Conservation (phyloP, 345 rosid genomes). For the Moricandia moricandioides region DNA sequence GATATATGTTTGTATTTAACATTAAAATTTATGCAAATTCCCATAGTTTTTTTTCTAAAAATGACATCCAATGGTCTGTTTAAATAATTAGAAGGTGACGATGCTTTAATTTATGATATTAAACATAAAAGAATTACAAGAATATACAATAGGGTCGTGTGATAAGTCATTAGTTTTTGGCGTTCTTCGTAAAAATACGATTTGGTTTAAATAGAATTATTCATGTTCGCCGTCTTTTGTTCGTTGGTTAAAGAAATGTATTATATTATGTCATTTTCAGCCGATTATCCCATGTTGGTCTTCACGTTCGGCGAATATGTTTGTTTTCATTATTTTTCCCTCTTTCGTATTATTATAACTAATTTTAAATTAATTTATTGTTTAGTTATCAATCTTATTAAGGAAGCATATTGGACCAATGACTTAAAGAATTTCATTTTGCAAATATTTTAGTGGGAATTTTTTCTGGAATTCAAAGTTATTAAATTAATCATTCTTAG, state of each 20-base stretch:
- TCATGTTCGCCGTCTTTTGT: conserved; percentile 35
- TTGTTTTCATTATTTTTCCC: background rate
- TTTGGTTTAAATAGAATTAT: conserved; percentile 13
- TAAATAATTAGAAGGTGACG: conserved; percentile 13
- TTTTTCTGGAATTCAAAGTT: no score
- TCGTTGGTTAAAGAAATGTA: background rate
- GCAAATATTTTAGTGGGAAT: no score
- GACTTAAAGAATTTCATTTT: no score
- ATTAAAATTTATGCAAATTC: no score
- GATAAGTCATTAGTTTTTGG: conserved; percentile 11
- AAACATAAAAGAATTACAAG: background rate
- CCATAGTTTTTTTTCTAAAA: no score
- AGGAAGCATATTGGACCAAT: no score
- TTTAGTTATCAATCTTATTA: no score
- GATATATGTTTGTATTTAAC: no score
- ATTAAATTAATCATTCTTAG: no score
- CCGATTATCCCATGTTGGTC: background rate
- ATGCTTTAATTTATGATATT: conserved; percentile 12
- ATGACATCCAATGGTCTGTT: background rate
- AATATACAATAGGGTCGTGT: conserved; percentile 17
- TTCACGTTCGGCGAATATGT: conserved; percentile 17
- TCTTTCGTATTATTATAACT: background rate
- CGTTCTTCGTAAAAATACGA: conserved; percentile 16
- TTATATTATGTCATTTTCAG: conserved; percentile 20
- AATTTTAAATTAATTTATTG: no score